Conservation (phyloP, 345 rosid genomes). For the Pelargonium nanum region DNA sequence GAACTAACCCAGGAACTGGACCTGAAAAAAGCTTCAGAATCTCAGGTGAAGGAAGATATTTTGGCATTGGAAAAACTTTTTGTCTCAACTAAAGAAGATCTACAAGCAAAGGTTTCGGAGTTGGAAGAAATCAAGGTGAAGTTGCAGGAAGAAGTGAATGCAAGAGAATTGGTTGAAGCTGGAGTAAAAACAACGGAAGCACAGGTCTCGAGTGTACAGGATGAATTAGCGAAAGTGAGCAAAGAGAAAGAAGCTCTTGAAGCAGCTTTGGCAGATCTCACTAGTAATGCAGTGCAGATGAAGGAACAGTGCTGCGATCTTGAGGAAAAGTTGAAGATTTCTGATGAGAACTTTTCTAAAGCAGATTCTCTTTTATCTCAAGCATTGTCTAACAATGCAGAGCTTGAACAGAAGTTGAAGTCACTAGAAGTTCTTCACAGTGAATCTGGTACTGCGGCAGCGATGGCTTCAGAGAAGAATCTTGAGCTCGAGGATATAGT, state of each 20-base stretch:
- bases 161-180: slow-evolving; percentile 35
- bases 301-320: slow-evolving; percentile 44
- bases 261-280: slow-evolving; percentile 41
- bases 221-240: slow-evolving; percentile 21
- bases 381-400: slow-evolving; percentile 56
- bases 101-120: slow-evolving; percentile 44
- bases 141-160: slow-evolving; percentile 41
- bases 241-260: slow-evolving; percentile 58
- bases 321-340: slow-evolving; percentile 52
- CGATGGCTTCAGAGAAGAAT: slow-evolving; percentile 58
- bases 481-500: slow-evolving; percentile 61
- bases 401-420: slow-evolving; percentile 66
- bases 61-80: slow-evolving; percentile 40
- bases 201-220: slow-evolving; percentile 20
- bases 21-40: slow-evolving; percentile 52
- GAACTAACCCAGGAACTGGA: slow-evolving; percentile 56
- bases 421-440: slow-evolving; percentile 53
- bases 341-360: slow-evolving; percentile 53
- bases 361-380: slow-evolving; percentile 61
- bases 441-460: slow-evolving; percentile 53
- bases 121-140: slow-evolving; percentile 37
- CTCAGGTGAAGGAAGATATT: slow-evolving; percentile 48
- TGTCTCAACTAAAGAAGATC: slow-evolving; percentile 40
- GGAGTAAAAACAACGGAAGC: slow-evolving; percentile 28
- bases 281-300: slow-evolving; percentile 23